Conservation (phyloP, 192 early-diverging fungal species). For the Coemansia sp. region DNA sequence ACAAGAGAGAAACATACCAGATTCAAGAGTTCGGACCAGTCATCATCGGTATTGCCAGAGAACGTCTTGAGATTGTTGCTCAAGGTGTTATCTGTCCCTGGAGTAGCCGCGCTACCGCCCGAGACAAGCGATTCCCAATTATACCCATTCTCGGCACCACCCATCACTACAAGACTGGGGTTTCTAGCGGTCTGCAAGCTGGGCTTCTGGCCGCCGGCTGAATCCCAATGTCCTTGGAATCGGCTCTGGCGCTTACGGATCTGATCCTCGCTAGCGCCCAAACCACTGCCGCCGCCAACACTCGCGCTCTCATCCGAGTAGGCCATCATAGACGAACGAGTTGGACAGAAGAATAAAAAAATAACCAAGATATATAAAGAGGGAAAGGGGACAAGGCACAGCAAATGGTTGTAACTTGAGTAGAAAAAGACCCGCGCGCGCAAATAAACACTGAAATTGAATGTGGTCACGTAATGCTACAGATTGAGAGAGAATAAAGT, state of each 20-base stretch:
- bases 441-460: background rate
- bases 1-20: conserved; percentile 32
- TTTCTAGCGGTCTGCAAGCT: conserved; percentile 19
- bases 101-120: conserved; percentile 16
- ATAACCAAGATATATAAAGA: conserved; percentile 10
- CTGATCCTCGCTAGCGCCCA: conserved; percentile 38
- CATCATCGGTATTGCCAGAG: conserved; percentile 35
- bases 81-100: conserved; percentile 28
- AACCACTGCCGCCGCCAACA: conserved; percentile 14
- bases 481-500: conserved; percentile 13
- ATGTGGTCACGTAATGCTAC: background rate
- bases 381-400: background rate
- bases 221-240: conserved; percentile 57
- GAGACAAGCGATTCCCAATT: conserved; percentile 43
- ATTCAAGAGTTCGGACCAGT: conserved; percentile 54
- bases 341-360: conserved; percentile 4
- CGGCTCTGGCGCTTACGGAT: conserved; percentile 52
- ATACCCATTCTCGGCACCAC: conserved; percentile 24
- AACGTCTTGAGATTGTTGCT: conserved; percentile 32
- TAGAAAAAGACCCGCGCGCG: background rate
- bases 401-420: background rate
- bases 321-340: conserved; percentile 32
- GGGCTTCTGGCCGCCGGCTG: conserved; percentile 24
- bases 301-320: conserved; percentile 32
- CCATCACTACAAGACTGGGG: background rate